Conservation (phyloP, 169 alveolate species). For the Eimeria tenella region DNA sequence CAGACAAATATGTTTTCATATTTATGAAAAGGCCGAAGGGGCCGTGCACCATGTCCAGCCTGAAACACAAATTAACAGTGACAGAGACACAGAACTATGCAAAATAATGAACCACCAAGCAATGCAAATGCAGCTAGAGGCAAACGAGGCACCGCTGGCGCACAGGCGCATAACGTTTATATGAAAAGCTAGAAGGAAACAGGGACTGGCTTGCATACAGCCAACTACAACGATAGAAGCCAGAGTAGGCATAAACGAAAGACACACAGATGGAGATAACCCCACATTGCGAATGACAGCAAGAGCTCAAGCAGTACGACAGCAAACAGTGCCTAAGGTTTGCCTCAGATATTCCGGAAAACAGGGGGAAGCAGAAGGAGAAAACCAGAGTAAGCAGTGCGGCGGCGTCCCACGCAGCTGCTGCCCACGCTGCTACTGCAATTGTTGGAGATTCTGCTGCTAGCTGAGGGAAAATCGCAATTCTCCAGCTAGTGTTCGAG, state of each 20-base stretch:
- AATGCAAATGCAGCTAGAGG: not conserved
- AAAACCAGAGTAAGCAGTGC: not conserved
- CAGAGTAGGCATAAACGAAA: not conserved
- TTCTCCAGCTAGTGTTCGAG: no score
- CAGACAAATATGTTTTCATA: conserved; percentile 84
- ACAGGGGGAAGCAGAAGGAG: not conserved
- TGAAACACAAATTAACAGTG: not conserved
- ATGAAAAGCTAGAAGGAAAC: not conserved
- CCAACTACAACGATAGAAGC: not conserved
- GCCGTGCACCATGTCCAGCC: conserved; percentile 84
- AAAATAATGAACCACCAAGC: not conserved
- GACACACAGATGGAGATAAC: not conserved
- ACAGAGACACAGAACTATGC: not conserved
- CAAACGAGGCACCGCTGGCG: not conserved
- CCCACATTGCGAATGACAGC: not conserved
- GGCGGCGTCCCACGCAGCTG: not conserved
- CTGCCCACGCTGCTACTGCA: not conserved
- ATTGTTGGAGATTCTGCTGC: conserved; percentile 1
- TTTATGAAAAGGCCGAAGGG: conserved; percentile 87
- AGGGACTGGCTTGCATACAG: not conserved
- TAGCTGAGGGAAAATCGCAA: not conserved
- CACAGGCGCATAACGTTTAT: not conserved
- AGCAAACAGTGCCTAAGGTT: not conserved
- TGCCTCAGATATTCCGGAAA: no score
- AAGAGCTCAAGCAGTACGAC: not conserved